phyloP scores from a whole-genome alignment of 306 rosid genomes.

The Carpinus viminea region DNA sequence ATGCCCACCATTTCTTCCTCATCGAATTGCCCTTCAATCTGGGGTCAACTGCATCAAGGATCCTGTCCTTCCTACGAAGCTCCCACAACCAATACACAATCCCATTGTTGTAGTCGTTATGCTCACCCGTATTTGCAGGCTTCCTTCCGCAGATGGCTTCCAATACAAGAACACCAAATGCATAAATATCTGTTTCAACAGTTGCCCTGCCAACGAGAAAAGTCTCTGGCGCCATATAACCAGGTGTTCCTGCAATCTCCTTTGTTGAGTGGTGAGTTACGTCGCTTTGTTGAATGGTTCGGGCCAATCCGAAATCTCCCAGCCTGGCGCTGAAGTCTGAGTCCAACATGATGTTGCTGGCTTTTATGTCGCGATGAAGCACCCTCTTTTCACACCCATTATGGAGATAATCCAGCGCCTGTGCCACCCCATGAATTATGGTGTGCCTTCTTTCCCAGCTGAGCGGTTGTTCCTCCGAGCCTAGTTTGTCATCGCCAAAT shows the following conservation, averaged over 20 bases:
- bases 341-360: conserved; percentile 79
- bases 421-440: conserved; percentile 61
- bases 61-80: conserved; percentile 38
- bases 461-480: conserved; percentile 21
- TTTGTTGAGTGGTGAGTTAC: conserved; percentile 70
- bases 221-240: conserved; percentile 86
- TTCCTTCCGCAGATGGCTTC: conserved; percentile 67
- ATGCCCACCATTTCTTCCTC: conserved; percentile 33
- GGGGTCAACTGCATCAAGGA: conserved; percentile 45
- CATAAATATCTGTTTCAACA: conserved; percentile 72
- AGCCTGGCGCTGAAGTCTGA: conserved; percentile 51
- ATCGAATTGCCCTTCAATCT: conserved; percentile 31
- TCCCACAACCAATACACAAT: conserved; percentile 75
- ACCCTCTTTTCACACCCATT: conserved; percentile 64
- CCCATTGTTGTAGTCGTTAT: conserved; percentile 48
- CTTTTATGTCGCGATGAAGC: conserved; percentile 76
- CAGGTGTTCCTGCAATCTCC: conserved; percentile 80
- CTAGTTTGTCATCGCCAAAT: conserved; percentile 31
- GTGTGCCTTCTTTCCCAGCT: conserved; percentile 53
- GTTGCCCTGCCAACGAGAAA: conserved; percentile 65
- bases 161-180: conserved; percentile 65
- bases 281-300: conserved; percentile 50
- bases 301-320: conserved; percentile 81
- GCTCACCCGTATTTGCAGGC: conserved; percentile 41
- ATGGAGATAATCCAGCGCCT: conserved; percentile 77